Conservation (phyloP, 495 filamentous ascomycete genomes). For the Schizothecium vesticola region DNA sequence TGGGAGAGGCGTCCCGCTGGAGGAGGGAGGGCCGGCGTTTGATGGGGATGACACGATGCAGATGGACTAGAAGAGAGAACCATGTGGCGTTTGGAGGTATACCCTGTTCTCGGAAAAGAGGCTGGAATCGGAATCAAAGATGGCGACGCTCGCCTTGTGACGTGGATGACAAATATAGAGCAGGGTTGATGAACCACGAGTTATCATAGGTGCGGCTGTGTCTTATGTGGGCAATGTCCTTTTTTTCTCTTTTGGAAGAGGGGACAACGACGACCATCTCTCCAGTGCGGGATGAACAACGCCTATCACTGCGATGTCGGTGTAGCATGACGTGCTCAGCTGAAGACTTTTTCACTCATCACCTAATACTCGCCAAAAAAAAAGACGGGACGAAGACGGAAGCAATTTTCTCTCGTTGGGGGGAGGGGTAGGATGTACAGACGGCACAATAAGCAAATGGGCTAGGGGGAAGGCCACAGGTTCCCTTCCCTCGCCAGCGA, state of each 20-base stretch:
- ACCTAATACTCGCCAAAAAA: not conserved
- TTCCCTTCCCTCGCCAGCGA: not conserved
- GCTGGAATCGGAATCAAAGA: not conserved
- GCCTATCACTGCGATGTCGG: not conserved
- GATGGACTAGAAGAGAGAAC: conserved; percentile 35
- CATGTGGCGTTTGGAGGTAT: not conserved
- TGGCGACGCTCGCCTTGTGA: not conserved
- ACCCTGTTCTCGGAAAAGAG: not conserved
- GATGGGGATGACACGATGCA: conserved; percentile 94
- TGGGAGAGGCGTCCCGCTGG: conserved; percentile 67
- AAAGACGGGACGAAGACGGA: not conserved
- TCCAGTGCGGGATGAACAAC: not conserved
- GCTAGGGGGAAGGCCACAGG: too few species aligned
- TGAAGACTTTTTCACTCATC: not conserved
- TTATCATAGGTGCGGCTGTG: not conserved
- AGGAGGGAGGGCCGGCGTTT: conserved; percentile 46
- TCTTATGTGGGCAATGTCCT: not conserved
- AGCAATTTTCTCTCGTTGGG: not conserved
- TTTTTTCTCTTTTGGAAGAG: not conserved
- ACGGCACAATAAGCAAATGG: not conserved
- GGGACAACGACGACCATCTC: not conserved
- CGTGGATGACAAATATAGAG: not conserved
- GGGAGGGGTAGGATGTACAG: not conserved
- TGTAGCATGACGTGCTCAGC: not conserved
- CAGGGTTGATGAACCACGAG: not conserved